Evolutionary conservation across 495 filamentous ascomycete species (phyloP).

Genomic region (Penicillium alfredii): DNA sequence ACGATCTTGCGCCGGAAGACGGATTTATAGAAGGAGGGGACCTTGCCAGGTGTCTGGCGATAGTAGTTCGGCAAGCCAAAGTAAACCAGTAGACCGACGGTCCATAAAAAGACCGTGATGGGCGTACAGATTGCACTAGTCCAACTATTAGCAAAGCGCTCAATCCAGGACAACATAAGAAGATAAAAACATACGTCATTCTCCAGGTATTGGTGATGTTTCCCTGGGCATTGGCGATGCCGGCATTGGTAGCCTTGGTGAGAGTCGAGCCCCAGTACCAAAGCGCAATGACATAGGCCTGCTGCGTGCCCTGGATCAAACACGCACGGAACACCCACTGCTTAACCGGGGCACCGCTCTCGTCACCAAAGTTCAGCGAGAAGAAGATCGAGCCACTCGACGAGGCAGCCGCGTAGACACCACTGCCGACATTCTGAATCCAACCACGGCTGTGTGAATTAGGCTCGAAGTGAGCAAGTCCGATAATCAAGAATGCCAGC

Average conservation of each 20-base stretch:
- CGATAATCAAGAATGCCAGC: conserved; percentile 59
- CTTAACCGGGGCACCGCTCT: conserved; percentile 43
- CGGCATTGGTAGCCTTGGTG: conserved; percentile 31
- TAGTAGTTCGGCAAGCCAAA: conserved; percentile 47
- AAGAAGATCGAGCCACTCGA: conserved; percentile 48
- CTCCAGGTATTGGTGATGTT: conserved; percentile 41
- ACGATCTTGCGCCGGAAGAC: conserved; percentile 45
- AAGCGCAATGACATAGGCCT: conserved; percentile 44
- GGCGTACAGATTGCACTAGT: conserved; percentile 38
- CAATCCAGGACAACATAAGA: background rate
- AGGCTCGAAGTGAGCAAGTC: conserved; percentile 52
- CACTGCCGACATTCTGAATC: conserved; percentile 46
- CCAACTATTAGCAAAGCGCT: conserved; percentile 8
- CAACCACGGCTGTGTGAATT: conserved; percentile 39
- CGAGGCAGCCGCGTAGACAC: conserved; percentile 44
- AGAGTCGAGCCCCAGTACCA: conserved; percentile 49
- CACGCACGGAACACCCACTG: conserved; percentile 50
- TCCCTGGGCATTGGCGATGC: conserved; percentile 26
- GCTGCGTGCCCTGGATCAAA: conserved; percentile 46
- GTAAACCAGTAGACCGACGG: conserved; percentile 35
- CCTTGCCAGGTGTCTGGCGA: conserved; percentile 57
- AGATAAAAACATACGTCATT: conserved; percentile 35
- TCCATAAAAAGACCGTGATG: conserved; percentile 39
- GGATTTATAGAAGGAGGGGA: conserved; percentile 52
- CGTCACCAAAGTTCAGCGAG: conserved; percentile 48